Evolutionary conservation across 2,329 filamentous ascomycete genomes (phyloP), one percentile per base, ranked within the genome.

Genomic region (Stagonosporopsis chrysanthemi): DNA sequence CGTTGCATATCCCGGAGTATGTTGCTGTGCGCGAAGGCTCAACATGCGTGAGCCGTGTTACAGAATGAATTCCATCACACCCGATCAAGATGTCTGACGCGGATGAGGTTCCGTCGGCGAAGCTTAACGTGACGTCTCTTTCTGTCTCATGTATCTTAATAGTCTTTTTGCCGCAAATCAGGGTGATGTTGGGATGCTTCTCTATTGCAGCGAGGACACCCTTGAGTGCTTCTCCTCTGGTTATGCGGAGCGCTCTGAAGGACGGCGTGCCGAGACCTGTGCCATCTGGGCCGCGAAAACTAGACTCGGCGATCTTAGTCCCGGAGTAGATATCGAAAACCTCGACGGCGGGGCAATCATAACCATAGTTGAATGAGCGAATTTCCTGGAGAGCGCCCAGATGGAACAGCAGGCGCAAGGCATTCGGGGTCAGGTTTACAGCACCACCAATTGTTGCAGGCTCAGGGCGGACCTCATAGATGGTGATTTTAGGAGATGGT

Each of bases 351-450:
- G 75, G 67, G 56, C 80, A 80, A 35, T 75, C 73, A 43, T 70
- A 70, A 58, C 79, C 79, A 58, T 79, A 80, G 36, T 76, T 66
- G 24, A 66, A 56, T 28, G 75, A 68, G 8, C 73, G 72, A 36
- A 80, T 80, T 75, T 64, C 82, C 75, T 62, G 79, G 72, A 60
- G 81, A 3, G 83, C 70, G 3, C 81, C 80, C 9, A 83, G 68
- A 23, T 79, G 73, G 22, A 73, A 72, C 3, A 89, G 75, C 2
- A 88, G 72, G 0, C 84, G 84, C 64, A 88, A 84, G 3, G 81
- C 77, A 63, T 89, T 89, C 0, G 87, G 86, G 0, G 84, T 82
- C 12, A 89, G 69, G 62, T 88, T 86, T 23, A 88, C 81, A 0
- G 86, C 86, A 5, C 86, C 86, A 0, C 86, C 86, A 1, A 80